Evolutionary conservation across 306 rosid genomes (phyloP), one percentile per base, ranked within the genome.

Genomic region (Quercus berberidifolia): DNA sequence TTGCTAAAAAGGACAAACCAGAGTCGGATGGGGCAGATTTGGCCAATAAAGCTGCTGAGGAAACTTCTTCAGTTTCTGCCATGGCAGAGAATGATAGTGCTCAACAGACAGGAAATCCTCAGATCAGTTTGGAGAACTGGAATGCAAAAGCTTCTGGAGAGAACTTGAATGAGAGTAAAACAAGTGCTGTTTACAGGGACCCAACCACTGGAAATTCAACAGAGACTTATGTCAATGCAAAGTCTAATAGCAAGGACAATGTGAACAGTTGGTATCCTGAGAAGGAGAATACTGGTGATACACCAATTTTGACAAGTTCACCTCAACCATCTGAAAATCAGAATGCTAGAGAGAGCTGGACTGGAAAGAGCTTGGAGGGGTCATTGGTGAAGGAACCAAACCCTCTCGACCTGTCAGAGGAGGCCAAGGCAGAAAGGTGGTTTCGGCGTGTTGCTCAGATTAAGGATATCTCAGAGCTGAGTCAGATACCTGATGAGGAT

Each of bases 361-460:
- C 80, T 3, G 96, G 97, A 30, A 90, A 90, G 82, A 95, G 98
- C 82, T 88, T 95, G 90, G 99, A 95, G 82, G 99, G 98, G 35
- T 95, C 99, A 23, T 97, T 98, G 1, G 99, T 95, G 78, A 95
- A 82, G 86, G 98, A 93, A 76, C 90, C 93, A 0, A 96, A 95
- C 89, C 96, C 98, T 76, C 74, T 93, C 77, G 99, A 95, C 83
- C 90, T 95, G 98, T 95, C 99, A 13, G 99, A 95, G 88, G 99
- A 93, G 84, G 99, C 99, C 38, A 95, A 95, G 84, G 99, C 98
- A 0, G 94, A 91, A 89, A 87, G 99, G 83, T 93, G 99, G 99
- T 95, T 95, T 84, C 90, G 97, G 14, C 94, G 98, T 0, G 98
- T 91, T 56, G 96, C 99, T 4, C 99, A 93, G 81, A 95, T 95